These are phyloP conservation scores for Talinum fruticosum DNA, from an alignment of 148 eudicot species.

Conservation along the genomic window DNA sequence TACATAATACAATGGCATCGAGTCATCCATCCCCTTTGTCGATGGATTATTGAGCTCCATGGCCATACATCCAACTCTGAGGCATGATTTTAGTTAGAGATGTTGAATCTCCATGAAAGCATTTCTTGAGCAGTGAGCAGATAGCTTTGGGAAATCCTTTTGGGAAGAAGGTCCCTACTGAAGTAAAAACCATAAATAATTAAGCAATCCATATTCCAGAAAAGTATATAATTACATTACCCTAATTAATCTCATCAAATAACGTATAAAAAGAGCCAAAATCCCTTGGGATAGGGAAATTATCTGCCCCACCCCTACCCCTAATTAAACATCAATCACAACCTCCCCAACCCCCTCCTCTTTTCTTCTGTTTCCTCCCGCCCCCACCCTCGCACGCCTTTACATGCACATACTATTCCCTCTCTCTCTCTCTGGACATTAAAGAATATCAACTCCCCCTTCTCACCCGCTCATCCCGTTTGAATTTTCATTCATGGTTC, in stretches of 20 bases:
- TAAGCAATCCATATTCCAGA: background rate
- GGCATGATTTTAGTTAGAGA: too few relatives aligned
- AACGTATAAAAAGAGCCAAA: background rate
- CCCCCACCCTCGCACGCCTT: conserved; percentile 14
- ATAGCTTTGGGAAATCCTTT: too few relatives aligned
- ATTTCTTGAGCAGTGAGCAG: too few relatives aligned
- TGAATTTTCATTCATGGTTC: conserved; percentile 9
- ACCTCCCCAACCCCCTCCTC: background rate
- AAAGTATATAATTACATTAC: background rate
- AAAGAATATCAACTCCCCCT: background rate
- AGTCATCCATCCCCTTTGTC: too few relatives aligned
- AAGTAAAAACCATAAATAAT: background rate
- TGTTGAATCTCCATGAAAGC: too few relatives aligned
- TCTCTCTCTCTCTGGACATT: background rate
- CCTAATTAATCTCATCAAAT: background rate
- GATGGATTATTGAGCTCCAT: too few relatives aligned
- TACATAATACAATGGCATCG: too few relatives aligned
- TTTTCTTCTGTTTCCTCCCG: background rate
- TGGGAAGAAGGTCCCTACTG: background rate
- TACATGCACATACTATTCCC: background rate
- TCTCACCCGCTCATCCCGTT: conserved; percentile 10
- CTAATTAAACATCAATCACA: background rate
- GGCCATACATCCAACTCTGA: too few relatives aligned
- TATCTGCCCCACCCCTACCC: background rate
- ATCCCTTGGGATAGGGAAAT: background rate